Conservation (phyloP, 2,329 filamentous ascomycete genomes). For the Curvularia verruculosa region DNA sequence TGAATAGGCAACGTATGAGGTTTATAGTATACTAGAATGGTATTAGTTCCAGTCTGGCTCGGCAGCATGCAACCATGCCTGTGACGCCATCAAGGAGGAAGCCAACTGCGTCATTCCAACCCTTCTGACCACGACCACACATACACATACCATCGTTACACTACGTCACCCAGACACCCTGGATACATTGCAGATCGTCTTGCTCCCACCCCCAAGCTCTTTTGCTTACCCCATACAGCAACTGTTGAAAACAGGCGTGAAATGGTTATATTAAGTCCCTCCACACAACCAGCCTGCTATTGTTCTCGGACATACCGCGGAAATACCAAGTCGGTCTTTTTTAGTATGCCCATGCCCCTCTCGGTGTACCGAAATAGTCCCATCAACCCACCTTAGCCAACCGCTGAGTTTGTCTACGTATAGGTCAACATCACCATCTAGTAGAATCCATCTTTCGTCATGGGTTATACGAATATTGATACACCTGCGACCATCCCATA, state of each 20-base stretch:
- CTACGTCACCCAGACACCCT: background rate
- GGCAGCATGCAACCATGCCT: background rate
- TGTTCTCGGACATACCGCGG: conserved; percentile 7
- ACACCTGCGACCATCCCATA: no score
- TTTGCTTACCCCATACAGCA: conserved; percentile 15
- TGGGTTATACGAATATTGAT: no score
- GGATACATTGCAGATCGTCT: background rate
- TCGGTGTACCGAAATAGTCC: no score
- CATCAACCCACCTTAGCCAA: no score
- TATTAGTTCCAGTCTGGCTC: background rate
- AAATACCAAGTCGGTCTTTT: conserved; percentile 5
- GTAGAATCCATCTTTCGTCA: no score
- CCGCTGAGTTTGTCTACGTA: no score
- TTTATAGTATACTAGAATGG: background rate
- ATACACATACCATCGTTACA: background rate
- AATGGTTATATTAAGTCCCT: conserved; percentile 16
- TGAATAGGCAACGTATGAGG: background rate
- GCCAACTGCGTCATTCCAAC: background rate
- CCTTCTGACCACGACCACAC: background rate
- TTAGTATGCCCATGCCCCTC: no score
- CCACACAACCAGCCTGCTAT: background rate
- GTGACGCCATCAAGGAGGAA: background rate
- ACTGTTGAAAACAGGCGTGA: conserved; percentile 18
- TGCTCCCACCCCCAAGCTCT: background rate
- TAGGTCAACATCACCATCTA: no score